These are phyloP conservation scores for Guyanaporus albipodus DNA, from an alignment of 768 basidiomycete genomes.

Conservation along the genomic window DNA sequence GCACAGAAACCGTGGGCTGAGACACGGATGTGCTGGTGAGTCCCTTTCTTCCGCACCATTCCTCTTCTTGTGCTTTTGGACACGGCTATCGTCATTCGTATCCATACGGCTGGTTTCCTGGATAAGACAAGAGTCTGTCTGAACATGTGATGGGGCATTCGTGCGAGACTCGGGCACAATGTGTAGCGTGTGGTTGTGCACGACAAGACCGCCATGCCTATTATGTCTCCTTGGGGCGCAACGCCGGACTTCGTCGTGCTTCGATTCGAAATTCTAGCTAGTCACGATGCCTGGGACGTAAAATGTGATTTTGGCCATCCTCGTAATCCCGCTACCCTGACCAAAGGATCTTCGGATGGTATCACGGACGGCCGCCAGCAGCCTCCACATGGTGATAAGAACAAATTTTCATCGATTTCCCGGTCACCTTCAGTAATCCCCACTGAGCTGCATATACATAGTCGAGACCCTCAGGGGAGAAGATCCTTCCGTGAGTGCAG, in stretches of 20 bases:
- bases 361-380: background rate
- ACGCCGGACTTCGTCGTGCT: background rate
- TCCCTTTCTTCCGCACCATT: background rate
- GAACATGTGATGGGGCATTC: no score
- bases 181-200: background rate
- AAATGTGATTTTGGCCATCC: background rate
- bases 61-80: background rate
- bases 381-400: background rate
- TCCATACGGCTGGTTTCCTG: background rate
- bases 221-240: background rate
- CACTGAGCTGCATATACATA: background rate
- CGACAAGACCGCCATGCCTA: background rate
- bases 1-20: conserved; percentile 63
- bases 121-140: background rate
- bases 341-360: background rate
- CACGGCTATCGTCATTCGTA: background rate
- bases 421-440: background rate
- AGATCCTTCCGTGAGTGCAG: conserved; percentile 16
- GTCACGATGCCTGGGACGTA: background rate
- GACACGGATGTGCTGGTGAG: conserved; percentile 88
- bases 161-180: background rate
- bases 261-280: background rate
- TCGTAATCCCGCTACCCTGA: background rate
- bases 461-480: conserved; percentile 3
- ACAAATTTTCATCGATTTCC: no score